A percentile compares a stretch with the other conserved stretches of the same genome.
Evolutionary conservation across 306 rosid species (phyloP).

Genomic region (Prunus dulcis): DNA sequence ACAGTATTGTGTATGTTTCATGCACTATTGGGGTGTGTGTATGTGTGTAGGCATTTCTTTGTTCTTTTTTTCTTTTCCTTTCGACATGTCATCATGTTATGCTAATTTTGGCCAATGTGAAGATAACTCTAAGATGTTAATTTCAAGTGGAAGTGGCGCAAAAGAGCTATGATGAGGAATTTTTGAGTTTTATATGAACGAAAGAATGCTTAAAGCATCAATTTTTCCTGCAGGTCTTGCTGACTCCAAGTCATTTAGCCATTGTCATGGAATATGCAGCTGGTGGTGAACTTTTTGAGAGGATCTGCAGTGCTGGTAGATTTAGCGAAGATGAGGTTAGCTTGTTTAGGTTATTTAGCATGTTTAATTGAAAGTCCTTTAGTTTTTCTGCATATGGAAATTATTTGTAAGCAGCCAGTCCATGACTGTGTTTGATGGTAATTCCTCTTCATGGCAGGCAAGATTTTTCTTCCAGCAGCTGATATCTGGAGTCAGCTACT

Average conservation of each 20-base stretch:
- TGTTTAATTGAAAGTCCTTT: neutral
- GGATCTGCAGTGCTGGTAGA: conserved; percentile 73
- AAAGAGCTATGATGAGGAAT: conserved; percentile 5
- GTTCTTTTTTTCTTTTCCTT: neutral
- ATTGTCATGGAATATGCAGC: conserved; percentile 96
- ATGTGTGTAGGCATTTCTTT: neutral
- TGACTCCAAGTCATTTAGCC: conserved; percentile 85
- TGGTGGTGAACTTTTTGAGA: conserved; percentile 89
- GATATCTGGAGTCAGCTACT: conserved; percentile 91
- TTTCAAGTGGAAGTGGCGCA: neutral
- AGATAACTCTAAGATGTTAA: neutral
- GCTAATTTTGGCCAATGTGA: neutral
- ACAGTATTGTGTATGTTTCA: neutral
- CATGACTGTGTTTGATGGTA: conserved; percentile 4
- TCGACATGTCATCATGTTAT: neutral
- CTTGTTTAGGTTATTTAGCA: conserved; percentile 10
- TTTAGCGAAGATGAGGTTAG: conserved; percentile 90
- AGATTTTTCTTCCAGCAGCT: conserved; percentile 98
- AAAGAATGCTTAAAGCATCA: neutral
- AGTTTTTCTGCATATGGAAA: conserved; percentile 6
- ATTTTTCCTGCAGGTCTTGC: conserved; percentile 52
- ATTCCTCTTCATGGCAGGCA: conserved; percentile 50
- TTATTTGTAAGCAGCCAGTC: neutral
- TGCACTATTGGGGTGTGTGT: neutral
- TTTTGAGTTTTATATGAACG: conserved; percentile 3